phyloP scores from a whole-genome alignment of 805 yeast species.

The Aciculoconidium aculeatum region DNA sequence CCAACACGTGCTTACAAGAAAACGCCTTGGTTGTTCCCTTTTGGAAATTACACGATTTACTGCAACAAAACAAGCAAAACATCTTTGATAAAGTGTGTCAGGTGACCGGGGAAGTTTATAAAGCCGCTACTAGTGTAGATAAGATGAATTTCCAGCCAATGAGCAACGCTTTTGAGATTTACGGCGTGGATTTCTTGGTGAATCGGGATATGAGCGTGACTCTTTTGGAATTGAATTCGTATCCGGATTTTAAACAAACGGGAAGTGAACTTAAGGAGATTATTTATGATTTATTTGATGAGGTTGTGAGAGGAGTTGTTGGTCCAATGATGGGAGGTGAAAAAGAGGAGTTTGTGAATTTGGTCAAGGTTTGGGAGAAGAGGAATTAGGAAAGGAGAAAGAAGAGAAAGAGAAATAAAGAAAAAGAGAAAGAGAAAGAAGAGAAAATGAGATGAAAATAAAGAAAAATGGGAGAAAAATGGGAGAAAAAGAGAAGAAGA shows the following conservation, averaged over 20 bases:
- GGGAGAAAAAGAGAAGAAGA: no score
- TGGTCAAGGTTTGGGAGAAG: slow-evolving; percentile 2
- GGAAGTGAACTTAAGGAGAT: slow-evolving; percentile 67
- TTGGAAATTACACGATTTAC: slow-evolving; percentile 42
- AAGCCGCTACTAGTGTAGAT: slow-evolving; percentile 77
- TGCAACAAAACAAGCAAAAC: slow-evolving; percentile 23
- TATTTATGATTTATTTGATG: slow-evolving; percentile 62
- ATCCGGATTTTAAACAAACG: slow-evolving; percentile 95
- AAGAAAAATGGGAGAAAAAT: no score
- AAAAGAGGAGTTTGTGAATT: slow-evolving; percentile 1
- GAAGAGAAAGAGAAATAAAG: no score
- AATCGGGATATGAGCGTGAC: slow-evolving; percentile 48
- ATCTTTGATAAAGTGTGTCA: slow-evolving; percentile 53
- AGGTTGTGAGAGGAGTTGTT: slow-evolving; percentile 44
- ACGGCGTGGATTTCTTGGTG: slow-evolving; percentile 84
- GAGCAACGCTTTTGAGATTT: slow-evolving; percentile 76
- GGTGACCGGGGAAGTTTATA: slow-evolving; percentile 64
- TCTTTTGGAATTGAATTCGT: slow-evolving; percentile 83
- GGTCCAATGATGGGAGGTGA: slow-evolving; percentile 37
- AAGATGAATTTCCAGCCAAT: slow-evolving; percentile 81
- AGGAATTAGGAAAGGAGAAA: neutral
- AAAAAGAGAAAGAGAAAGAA: no score
- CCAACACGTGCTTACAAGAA: slow-evolving; percentile 88
- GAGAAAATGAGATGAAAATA: no score
- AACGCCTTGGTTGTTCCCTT: slow-evolving; percentile 59